Conservation (phyloP, 768 basidiomycete species). For the Amanita polypyramis region DNA sequence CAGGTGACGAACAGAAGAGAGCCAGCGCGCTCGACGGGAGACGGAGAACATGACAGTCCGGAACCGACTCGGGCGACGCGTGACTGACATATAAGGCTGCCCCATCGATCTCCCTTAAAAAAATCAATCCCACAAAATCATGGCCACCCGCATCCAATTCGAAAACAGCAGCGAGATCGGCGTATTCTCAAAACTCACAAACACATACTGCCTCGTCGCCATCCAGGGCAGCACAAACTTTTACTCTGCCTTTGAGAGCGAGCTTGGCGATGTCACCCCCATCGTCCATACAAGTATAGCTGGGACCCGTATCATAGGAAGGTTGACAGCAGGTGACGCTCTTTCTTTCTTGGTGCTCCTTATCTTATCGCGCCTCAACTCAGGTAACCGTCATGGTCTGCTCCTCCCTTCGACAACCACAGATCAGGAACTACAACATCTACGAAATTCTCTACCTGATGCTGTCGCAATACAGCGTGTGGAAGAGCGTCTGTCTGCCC, state of each 20-base stretch:
- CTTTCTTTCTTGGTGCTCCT: background rate
- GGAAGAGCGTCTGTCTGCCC: slow-evolving; percentile 92
- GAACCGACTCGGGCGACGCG: slow-evolving; percentile 1
- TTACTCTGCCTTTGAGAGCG: slow-evolving; percentile 94
- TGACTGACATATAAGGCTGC: background rate
- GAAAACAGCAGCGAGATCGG: slow-evolving; percentile 94
- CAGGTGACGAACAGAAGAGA: background rate
- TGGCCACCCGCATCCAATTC: slow-evolving; percentile 68
- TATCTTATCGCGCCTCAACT: background rate
- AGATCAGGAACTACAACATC: slow-evolving; percentile 96
- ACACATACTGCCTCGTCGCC: slow-evolving; percentile 93
- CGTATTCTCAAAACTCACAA: slow-evolving; percentile 95
- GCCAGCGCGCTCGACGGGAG: background rate
- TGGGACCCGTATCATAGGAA: slow-evolving; percentile 88
- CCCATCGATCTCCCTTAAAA: background rate
- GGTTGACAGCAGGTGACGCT: slow-evolving; percentile 85
- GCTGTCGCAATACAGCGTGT: slow-evolving; percentile 90
- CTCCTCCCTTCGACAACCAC: slow-evolving; percentile 94
- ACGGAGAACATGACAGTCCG: background rate
- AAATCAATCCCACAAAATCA: slow-evolving; percentile 13
- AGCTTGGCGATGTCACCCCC: slow-evolving; percentile 86
- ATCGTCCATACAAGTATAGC: slow-evolving; percentile 95
- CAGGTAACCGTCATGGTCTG: slow-evolving; percentile 93
- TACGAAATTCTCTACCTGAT: slow-evolving; percentile 92
- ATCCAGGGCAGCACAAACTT: slow-evolving; percentile 96